Evolutionary conservation across 352 stramenopile species (phyloP), one percentile per base, ranked within the genome.

Genomic region (Phytophthora colocasiae): DNA sequence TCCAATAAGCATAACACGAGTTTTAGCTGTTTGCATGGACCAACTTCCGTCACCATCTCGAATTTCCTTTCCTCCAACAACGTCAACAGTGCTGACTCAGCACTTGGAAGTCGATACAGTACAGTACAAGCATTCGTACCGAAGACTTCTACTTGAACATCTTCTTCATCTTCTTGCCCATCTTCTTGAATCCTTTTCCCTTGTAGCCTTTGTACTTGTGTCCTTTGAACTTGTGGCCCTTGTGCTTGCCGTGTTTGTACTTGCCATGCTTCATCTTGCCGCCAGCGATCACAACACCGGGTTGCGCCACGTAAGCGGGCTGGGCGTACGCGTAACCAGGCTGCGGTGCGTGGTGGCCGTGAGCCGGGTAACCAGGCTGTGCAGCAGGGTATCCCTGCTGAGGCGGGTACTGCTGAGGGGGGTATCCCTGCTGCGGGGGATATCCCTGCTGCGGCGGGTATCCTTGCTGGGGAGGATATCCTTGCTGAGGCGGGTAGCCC

Each of bases 101-200:
- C 36, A n/a, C 7, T 43, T 43, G 31, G 31, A 36, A 36, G 31
- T 36, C 31, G 31, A 2, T 43, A 43, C 10, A n/a, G 11, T 19
- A 3, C 38, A 43, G 14, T 19, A n/a, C 38, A 43, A 19, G 14
- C 31, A 10, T 36, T 36, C 31, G 31, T 12, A 48, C 4, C 8
- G 4, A 59, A 19, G n/a, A 52, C 43, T 26, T 38, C 39, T 69
- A 80, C 68, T 80, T 80, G 64, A 77, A 80, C 59, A 80, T 77
- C 27, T 80, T 80, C 52, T 80, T 80, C 72, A 77, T 80, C 44
- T 77, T 80, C 60, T 80, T 80, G 55, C 52, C 48, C 63, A 73
- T 73, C 43, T 77, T 77, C 57, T 77, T 80, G 48, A 75, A 75
- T 24, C 51, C 61, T 66, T 73, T 71, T 22, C 60, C 61, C 67